Evolutionary conservation across 306 rosid species (phyloP).

Genomic region (Luffa acutangula): DNA sequence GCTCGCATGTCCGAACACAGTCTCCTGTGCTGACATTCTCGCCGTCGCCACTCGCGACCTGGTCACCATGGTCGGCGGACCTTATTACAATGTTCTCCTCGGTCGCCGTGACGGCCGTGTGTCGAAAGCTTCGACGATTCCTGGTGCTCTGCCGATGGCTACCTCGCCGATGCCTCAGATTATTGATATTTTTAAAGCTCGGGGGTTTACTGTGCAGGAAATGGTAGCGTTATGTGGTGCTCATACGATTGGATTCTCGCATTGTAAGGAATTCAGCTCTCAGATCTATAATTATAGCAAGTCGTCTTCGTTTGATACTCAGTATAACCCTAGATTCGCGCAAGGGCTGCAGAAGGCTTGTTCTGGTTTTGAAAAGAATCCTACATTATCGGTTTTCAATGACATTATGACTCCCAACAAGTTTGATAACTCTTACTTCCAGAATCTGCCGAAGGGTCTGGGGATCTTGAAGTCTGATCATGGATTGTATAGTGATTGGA

Average conservation of each 20-base stretch:
- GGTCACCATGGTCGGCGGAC: constrained; percentile 35
- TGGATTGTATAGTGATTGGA: constrained; percentile 35
- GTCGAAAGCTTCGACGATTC: constrained; percentile 34
- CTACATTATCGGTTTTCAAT: constrained; percentile 67
- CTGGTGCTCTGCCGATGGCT: constrained; percentile 43
- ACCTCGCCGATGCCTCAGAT: constrained; percentile 44
- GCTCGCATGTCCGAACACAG: constrained; percentile 34
- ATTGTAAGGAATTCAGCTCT: constrained; percentile 40
- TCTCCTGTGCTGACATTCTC: constrained; percentile 42
- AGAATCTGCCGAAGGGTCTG: constrained; percentile 59
- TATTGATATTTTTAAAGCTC: constrained; percentile 26
- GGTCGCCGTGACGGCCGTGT: constrained; percentile 25
- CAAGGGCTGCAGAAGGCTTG: constrained; percentile 48
- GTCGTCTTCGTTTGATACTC: constrained; percentile 16
- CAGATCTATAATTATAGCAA: constrained; percentile 37
- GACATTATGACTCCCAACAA: constrained; percentile 82
- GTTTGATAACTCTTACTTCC: constrained; percentile 67
- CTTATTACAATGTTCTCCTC: constrained; percentile 24
- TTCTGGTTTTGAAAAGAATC: constrained; percentile 37
- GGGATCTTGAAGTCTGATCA: constrained; percentile 74
- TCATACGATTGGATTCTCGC: constrained; percentile 81
- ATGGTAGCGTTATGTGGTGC: constrained; percentile 76
- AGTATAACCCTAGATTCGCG: constrained; percentile 53
- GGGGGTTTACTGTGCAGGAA: constrained; percentile 60
- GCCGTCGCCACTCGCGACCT: constrained; percentile 39